Evolutionary conservation across 805 yeast genomes (phyloP).

Genomic region (Aciculoconidium aculeatum): DNA sequence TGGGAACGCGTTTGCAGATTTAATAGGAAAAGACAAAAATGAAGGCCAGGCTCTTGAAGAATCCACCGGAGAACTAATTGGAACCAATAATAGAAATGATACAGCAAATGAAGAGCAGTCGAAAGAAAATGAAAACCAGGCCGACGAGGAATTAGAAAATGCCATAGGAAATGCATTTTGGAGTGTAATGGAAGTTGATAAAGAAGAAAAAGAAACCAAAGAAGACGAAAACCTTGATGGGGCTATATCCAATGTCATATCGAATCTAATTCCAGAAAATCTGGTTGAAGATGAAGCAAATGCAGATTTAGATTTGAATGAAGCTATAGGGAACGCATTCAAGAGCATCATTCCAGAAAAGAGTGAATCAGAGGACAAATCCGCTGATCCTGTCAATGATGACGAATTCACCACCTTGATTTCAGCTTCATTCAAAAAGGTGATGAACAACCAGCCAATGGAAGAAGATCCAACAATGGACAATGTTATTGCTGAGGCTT

Average conservation of each 20-base stretch:
- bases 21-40: slow-evolving; percentile 2
- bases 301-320: slow-evolving; percentile 12
- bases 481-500: slow-evolving; percentile 25
- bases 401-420: slow-evolving; percentile 9
- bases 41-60: background rate
- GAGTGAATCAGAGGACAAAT: background rate
- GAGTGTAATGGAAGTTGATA: slow-evolving; percentile 7
- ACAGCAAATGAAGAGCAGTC: background rate
- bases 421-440: slow-evolving; percentile 9
- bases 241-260: no score
- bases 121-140: slow-evolving; percentile 1
- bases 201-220: background rate
- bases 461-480: slow-evolving; percentile 14
- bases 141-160: slow-evolving; percentile 8
- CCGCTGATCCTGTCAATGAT: slow-evolving; percentile 5
- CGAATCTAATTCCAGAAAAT: background rate
- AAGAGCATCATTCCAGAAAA: slow-evolving; percentile 7
- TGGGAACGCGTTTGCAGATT: slow-evolving; percentile 12
- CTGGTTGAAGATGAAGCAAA: slow-evolving; percentile 5
- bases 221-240: no score
- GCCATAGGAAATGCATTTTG: slow-evolving; percentile 19
- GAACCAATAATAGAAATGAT: background rate
- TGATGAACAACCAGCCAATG: slow-evolving; percentile 5
- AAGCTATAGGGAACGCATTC: slow-evolving; percentile 15
- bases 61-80: background rate